Evolutionary conservation across 495 filamentous ascomycete species (phyloP).

Genomic region (Penicillium angulare): DNA sequence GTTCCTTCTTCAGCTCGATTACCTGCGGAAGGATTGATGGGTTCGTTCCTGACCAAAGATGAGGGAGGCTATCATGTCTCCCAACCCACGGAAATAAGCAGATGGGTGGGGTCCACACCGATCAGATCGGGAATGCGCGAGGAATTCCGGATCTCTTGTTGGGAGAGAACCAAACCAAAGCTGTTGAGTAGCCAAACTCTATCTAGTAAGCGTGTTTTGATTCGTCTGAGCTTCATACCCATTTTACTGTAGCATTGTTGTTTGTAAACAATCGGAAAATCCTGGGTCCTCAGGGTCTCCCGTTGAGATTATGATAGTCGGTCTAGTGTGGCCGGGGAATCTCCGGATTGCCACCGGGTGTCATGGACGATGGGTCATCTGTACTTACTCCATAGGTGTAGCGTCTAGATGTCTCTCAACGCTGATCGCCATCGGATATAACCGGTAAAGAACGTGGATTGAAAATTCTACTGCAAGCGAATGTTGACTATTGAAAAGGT

Average conservation of each 20-base stretch:
- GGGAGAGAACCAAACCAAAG: neutral
- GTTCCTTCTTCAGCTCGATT: neutral
- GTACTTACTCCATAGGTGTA: too few species aligned
- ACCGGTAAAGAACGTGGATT: neutral
- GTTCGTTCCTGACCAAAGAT: slow-evolving; percentile 11
- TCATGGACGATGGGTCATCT: too few species aligned
- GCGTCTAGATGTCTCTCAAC: too few species aligned
- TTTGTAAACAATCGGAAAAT: neutral
- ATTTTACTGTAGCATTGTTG: neutral
- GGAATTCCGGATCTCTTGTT: neutral
- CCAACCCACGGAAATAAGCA: neutral
- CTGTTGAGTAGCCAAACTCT: slow-evolving; percentile 1
- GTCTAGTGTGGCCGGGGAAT: slow-evolving; percentile 4
- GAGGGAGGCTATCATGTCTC: neutral
- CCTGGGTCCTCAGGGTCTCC: neutral
- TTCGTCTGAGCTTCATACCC: too few species aligned
- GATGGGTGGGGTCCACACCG: slow-evolving; percentile 2
- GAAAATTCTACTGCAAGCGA: neutral
- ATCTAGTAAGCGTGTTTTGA: too few species aligned
- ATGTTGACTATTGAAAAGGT: neutral
- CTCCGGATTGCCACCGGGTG: neutral
- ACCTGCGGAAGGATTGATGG: neutral
- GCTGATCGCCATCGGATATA: too few species aligned
- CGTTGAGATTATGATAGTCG: slow-evolving; percentile 12
- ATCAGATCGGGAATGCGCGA: slow-evolving; percentile 3